Conservation (phyloP, 2,329 filamentous ascomycete species). For the Teratosphaeria zuluensis region DNA sequence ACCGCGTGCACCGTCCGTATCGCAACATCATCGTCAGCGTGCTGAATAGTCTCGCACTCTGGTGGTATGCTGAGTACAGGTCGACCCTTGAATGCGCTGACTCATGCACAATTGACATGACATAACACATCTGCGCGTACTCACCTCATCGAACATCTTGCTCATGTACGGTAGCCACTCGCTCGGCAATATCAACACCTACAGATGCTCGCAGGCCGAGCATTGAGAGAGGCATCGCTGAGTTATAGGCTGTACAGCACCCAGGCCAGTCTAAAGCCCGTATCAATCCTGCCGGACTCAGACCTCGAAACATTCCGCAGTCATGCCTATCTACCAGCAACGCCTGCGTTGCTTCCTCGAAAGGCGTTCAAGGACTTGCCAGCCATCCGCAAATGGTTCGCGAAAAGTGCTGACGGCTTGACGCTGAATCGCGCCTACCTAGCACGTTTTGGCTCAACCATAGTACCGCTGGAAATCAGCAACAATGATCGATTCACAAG, state of each 20-base stretch:
- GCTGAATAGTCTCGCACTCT: not conserved
- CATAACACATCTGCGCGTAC: not conserved
- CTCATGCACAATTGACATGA: not conserved
- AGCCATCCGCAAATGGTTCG: slow-evolving; percentile 53
- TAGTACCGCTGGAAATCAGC: slow-evolving; percentile 53
- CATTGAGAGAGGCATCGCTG: not conserved
- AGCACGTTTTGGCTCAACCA: slow-evolving; percentile 35
- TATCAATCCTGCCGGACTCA: slow-evolving; percentile 17
- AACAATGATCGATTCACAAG: slow-evolving; percentile 42
- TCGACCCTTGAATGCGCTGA: not conserved
- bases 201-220: slow-evolving; percentile 8
- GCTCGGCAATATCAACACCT: not conserved
- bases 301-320: slow-evolving; percentile 39
- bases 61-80: not conserved
- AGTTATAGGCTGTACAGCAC: slow-evolving; percentile 9
- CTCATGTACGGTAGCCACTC: not conserved
- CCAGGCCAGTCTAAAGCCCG: slow-evolving; percentile 5
- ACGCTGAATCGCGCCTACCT: slow-evolving; percentile 33
- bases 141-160: not conserved
- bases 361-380: slow-evolving; percentile 38
- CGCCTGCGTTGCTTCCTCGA: slow-evolving; percentile 44
- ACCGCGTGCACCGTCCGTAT: not conserved
- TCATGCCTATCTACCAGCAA: slow-evolving; percentile 43
- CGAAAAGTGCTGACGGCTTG: slow-evolving; percentile 11
- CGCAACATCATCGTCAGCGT: not conserved